phyloP scores from a whole-genome alignment of 2,329 filamentous ascomycete genomes.

The Alternaria angustiovoidea region DNA sequence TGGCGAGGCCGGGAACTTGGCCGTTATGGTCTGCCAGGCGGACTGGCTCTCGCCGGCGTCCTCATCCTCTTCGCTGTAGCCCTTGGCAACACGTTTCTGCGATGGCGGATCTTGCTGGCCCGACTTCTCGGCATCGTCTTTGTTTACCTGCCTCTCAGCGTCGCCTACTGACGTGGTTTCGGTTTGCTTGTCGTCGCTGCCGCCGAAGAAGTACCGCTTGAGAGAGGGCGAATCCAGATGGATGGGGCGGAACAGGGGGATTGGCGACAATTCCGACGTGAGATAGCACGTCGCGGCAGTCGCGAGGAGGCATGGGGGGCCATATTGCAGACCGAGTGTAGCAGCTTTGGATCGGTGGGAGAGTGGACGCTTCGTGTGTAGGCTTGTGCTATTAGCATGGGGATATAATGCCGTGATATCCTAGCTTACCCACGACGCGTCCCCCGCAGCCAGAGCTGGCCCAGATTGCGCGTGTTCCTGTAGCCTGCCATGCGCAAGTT shows the following conservation, averaged over 20 bases:
- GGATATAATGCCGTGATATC: background rate
- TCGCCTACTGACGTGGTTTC: conserved; percentile 30
- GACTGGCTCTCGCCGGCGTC: conserved; percentile 29
- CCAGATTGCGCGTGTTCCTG: conserved; percentile 33
- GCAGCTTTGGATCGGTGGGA: conserved; percentile 20
- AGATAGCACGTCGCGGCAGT: conserved; percentile 34
- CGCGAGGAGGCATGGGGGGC: conserved; percentile 38
- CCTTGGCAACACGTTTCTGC: conserved; percentile 42
- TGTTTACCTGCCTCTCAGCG: conserved; percentile 25
- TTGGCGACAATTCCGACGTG: conserved; percentile 23
- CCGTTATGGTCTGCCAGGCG: conserved; percentile 45
- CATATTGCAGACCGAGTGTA: conserved; percentile 36
- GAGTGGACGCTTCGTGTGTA: conserved; percentile 29
- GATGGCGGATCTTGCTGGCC: conserved; percentile 46
- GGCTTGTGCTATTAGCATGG: conserved; percentile 28
- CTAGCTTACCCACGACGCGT: conserved; percentile 39
- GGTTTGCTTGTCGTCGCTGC: conserved; percentile 22
- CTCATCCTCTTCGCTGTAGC: conserved; percentile 31
- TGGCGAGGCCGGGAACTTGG: conserved; percentile 39
- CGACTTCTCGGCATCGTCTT: conserved; percentile 23
- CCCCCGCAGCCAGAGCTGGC: conserved; percentile 39
- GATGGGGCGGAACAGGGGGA: conserved; percentile 30
- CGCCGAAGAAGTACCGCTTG: conserved; percentile 18
- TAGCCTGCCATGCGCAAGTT: conserved; percentile 35
- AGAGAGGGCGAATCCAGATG: conserved; percentile 43